Percentiles rank a stretch among this genome's conserved stretches.
phyloP scores from a whole-genome alignment of 2,329 filamentous ascomycete species.

The Lachnellula willkommii region DNA sequence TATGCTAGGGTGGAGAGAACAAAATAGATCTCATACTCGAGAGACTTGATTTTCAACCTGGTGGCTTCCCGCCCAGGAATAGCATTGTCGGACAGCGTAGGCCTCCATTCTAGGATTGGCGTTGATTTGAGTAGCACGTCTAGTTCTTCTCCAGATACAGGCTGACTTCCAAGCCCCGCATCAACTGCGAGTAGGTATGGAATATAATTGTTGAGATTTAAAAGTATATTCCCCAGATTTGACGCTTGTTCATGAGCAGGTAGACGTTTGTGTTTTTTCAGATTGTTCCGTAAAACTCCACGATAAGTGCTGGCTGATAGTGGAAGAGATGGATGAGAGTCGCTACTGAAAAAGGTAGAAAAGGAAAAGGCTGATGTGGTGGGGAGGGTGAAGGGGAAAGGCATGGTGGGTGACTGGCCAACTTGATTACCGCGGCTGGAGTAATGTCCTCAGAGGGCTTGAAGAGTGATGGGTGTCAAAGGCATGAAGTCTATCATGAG shows the following conservation, averaged over 20 bases:
- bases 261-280: slow-evolving; percentile 90
- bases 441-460: no score
- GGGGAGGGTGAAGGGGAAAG: slow-evolving; percentile 80
- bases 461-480: no score
- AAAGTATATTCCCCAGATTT: slow-evolving; percentile 64
- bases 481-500: no score
- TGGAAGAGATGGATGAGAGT: slow-evolving; percentile 84
- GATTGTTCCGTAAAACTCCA: slow-evolving; percentile 71
- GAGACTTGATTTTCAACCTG: slow-evolving; percentile 63
- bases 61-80: slow-evolving; percentile 59
- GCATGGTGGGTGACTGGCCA: slow-evolving; percentile 52
- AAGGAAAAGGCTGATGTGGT: slow-evolving; percentile 87
- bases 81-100: slow-evolving; percentile 63
- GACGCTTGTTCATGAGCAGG: slow-evolving; percentile 62
- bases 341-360: slow-evolving; percentile 67
- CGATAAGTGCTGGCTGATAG: slow-evolving; percentile 77
- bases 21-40: slow-evolving; percentile 82
- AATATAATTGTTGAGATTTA: slow-evolving; percentile 69
- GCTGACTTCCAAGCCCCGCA: slow-evolving; percentile 57
- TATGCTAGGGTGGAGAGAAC: slow-evolving; percentile 71
- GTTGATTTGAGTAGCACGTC: slow-evolving; percentile 57
- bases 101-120: slow-evolving; percentile 75
- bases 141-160: slow-evolving; percentile 55
- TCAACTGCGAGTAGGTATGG: slow-evolving; percentile 79
- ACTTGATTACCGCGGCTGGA: not conserved